These are phyloP conservation scores for Teratosphaeria pseudoeucalypti DNA, from an alignment of 2,329 filamentous ascomycete genomes.

Conservation along the genomic window DNA sequence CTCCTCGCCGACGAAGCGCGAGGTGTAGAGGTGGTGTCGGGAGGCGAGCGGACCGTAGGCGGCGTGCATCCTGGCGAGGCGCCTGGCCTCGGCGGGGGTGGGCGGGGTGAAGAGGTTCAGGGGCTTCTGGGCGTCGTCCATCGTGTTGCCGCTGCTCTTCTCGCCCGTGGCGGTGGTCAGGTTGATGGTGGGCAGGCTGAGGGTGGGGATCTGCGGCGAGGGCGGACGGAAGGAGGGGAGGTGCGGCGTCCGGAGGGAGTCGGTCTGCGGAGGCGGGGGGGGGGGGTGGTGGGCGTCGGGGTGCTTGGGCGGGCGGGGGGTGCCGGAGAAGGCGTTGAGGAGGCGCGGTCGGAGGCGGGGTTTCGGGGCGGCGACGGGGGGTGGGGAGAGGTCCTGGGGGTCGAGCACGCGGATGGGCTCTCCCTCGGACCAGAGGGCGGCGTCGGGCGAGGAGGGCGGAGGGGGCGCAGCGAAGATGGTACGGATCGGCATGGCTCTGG, in stretches of 20 bases:
- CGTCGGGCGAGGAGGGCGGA: conserved; percentile 37
- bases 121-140: conserved; percentile 57
- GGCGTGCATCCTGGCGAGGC: conserved; percentile 67
- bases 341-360: conserved; percentile 17
- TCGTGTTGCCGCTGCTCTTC: conserved; percentile 50
- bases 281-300: conserved; percentile 18
- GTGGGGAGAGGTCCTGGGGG: conserved; percentile 9
- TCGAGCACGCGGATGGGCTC: conserved; percentile 27
- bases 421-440: conserved; percentile 39
- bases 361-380: conserved; percentile 5
- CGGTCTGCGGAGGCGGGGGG: conserved; percentile 4
- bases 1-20: conserved; percentile 70
- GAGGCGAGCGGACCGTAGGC: conserved; percentile 83
- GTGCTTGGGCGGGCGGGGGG: conserved; percentile 16
- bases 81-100: conserved; percentile 69
- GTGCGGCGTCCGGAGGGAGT: conserved; percentile 21
- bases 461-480: conserved; percentile 45
- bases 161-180: conserved; percentile 75
- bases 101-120: conserved; percentile 82
- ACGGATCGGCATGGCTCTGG: conserved; percentile 52
- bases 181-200: conserved; percentile 82
- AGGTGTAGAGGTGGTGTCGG: conserved; percentile 75
- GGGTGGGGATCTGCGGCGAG: conserved; percentile 57
- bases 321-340: conserved; percentile 20
- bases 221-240: conserved; percentile 53